phyloP scores from a whole-genome alignment of 1,139 yeast species.

The Taphrina deformans region DNA sequence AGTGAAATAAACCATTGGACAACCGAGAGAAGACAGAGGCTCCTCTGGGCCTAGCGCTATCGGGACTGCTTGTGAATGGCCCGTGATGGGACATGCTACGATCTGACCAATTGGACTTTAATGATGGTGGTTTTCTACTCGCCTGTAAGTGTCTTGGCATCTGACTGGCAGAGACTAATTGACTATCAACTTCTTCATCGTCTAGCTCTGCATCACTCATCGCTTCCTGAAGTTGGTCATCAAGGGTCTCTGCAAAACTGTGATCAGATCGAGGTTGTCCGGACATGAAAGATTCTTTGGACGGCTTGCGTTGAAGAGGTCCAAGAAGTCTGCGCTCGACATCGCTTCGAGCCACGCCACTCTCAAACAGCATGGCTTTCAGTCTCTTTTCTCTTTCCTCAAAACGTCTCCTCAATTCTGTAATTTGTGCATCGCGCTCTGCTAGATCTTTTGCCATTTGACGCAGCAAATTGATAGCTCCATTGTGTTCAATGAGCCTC shows the following conservation, averaged over 20 bases:
- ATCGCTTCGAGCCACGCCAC: constrained; percentile 46
- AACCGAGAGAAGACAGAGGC: not conserved
- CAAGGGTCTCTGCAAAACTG: constrained; percentile 16
- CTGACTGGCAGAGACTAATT: not conserved
- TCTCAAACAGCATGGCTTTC: constrained; percentile 50
- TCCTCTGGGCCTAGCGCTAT: not conserved
- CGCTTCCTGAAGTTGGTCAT: constrained; percentile 35
- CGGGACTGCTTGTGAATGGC: not conserved
- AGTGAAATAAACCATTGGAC: not conserved
- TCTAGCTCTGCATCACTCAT: constrained; percentile 37
- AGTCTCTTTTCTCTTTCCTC: constrained; percentile 53
- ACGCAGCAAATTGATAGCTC: constrained; percentile 51
- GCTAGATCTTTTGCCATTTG: constrained; percentile 56
- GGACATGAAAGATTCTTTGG: constrained; percentile 18
- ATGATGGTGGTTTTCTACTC: not conserved
- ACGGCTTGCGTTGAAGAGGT: not conserved
- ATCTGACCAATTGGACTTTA: not conserved
- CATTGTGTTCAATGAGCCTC: constrained; percentile 49
- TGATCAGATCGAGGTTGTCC: constrained; percentile 1
- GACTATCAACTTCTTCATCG: not conserved
- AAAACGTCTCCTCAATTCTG: constrained; percentile 49
- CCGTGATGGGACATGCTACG: not conserved
- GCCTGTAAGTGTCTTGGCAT: not conserved
- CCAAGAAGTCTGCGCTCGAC: constrained; percentile 23
- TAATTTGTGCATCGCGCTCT: constrained; percentile 53